Conservation (phyloP, 208 protist species). For the Naegleria fowleri region DNA sequence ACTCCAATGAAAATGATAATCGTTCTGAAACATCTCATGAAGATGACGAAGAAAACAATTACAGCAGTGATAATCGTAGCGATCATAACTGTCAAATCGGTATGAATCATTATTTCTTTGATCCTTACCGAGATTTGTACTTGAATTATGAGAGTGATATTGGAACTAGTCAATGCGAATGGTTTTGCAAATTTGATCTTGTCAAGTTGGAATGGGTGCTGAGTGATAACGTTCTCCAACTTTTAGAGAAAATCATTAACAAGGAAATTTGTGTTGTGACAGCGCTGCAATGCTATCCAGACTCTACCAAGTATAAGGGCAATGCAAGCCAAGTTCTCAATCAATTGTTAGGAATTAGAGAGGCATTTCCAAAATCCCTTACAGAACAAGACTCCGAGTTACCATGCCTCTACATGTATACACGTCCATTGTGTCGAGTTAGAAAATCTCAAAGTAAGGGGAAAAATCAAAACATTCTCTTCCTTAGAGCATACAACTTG, state of each 20-base stretch:
- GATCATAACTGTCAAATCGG: background rate
- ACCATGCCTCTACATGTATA: background rate
- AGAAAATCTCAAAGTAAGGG: background rate
- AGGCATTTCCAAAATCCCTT: background rate
- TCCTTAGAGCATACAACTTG: background rate
- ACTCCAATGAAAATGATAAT: background rate
- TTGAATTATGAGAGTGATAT: background rate
- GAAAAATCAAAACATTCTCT: background rate
- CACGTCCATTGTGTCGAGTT: background rate
- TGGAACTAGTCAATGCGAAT: background rate
- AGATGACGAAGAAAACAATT: background rate
- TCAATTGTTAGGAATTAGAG: background rate
- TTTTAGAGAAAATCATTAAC: background rate
- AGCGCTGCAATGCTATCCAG: background rate
- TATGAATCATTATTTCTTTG: background rate
- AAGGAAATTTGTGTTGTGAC: background rate
- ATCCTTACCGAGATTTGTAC: background rate
- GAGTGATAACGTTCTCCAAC: background rate
- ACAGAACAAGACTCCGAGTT: background rate
- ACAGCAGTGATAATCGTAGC: background rate
- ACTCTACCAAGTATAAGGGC: background rate
- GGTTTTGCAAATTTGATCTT: background rate
- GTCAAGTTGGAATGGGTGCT: background rate
- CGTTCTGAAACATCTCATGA: background rate
- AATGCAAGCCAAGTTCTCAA: background rate